Conservation (phyloP, 768 basidiomycete species). For the Pleurotus tuoliensis region DNA sequence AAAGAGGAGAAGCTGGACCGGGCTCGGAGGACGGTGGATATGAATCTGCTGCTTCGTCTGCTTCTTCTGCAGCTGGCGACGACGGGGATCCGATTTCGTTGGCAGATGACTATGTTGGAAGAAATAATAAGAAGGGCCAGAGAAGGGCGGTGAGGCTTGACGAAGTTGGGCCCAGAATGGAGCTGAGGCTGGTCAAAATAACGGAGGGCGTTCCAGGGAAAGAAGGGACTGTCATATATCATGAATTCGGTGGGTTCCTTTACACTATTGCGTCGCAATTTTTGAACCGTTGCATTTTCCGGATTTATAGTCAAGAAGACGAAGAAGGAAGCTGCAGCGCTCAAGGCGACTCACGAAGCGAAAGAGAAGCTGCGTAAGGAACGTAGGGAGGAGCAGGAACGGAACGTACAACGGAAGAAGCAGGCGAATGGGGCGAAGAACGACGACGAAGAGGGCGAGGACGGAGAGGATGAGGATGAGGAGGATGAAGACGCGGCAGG, state of each 20-base stretch:
- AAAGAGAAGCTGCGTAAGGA: constrained; percentile 74
- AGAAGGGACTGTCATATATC: constrained; percentile 90
- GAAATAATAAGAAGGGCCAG: constrained; percentile 90
- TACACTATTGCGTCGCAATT: not conserved
- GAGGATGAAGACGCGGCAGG: constrained; percentile 38
- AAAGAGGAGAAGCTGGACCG: constrained; percentile 55
- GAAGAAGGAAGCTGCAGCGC: constrained; percentile 64
- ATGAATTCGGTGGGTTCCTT: constrained; percentile 76
- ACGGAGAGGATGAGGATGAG: constrained; percentile 37
- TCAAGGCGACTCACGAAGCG: constrained; percentile 72
- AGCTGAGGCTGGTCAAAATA: constrained; percentile 89
- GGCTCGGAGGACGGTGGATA: constrained; percentile 53
- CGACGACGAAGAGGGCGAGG: constrained; percentile 33
- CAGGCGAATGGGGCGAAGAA: constrained; percentile 24
- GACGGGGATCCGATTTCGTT: constrained; percentile 81
- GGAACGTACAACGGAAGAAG: constrained; percentile 85
- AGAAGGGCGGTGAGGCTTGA: constrained; percentile 88
- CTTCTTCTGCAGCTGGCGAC: constrained; percentile 73
- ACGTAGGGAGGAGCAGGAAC: constrained; percentile 85
- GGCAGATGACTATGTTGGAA: constrained; percentile 90
- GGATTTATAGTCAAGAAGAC: constrained; percentile 78
- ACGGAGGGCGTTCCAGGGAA: constrained; percentile 91
- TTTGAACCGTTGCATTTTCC: constrained; percentile 4
- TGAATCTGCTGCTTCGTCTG: constrained; percentile 74
- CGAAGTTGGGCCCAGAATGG: constrained; percentile 95